A percentile compares a stretch with the other conserved stretches of the same genome.
These are phyloP conservation scores for Yamadazyma songkhlaensis DNA, from an alignment of 1,139 yeast genomes.

Conservation along the genomic window DNA sequence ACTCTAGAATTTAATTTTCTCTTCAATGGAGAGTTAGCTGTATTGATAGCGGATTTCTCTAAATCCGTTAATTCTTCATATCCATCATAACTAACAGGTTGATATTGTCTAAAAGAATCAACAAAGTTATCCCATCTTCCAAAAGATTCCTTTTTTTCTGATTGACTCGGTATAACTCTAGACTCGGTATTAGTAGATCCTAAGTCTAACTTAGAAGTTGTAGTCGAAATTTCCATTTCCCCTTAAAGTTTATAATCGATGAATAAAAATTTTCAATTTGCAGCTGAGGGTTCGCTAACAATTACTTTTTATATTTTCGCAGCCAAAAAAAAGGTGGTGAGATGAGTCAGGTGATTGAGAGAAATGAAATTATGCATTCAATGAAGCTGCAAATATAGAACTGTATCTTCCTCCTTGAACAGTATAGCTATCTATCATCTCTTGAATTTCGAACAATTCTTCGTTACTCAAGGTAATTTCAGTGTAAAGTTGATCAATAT, in stretches of 20 bases:
- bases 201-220: not conserved
- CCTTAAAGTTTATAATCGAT: not conserved
- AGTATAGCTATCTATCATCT: slow-evolving; percentile 22
- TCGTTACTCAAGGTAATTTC: slow-evolving; percentile 45
- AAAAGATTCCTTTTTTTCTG: not conserved
- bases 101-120: slow-evolving; percentile 34
- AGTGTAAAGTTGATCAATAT: slow-evolving; percentile 56
- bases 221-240: not conserved
- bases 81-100: slow-evolving; percentile 18
- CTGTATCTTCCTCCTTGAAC: slow-evolving; percentile 17
- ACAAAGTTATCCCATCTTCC: slow-evolving; percentile 34
- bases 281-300: slow-evolving; percentile 3
- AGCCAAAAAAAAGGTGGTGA: not conserved
- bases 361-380: not conserved
- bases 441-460: slow-evolving; percentile 51
- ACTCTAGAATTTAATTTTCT: slow-evolving; percentile 34
- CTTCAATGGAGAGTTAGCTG: slow-evolving; percentile 39
- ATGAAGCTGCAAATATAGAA: not conserved
- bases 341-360: not conserved
- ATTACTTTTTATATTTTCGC: slow-evolving; percentile 1
- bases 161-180: not conserved
- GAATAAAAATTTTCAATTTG: slow-evolving; percentile 4
- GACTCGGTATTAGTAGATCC: not conserved
- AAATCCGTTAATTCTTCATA: slow-evolving; percentile 27
- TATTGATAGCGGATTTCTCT: slow-evolving; percentile 33